These are phyloP conservation scores for Rhynchospora pubera DNA, from an alignment of 176 grass and related monocot genomes.

Conservation along the genomic window DNA sequence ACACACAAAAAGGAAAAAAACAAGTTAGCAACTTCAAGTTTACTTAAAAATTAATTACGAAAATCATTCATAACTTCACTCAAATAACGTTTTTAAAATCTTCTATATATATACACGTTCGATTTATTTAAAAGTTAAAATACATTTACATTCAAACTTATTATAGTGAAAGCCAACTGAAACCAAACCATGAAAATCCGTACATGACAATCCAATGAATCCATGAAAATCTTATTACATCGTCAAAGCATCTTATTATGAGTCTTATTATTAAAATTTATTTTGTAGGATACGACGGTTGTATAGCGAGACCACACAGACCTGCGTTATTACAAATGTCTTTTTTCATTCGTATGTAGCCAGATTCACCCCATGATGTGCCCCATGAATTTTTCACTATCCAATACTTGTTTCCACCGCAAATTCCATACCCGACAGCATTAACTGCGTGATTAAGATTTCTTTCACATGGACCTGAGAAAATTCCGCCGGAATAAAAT, in stretches of 20 bases:
- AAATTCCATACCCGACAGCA: conserved; percentile 47
- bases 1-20: too few species aligned
- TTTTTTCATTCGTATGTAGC: conserved; percentile 44
- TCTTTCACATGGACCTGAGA: conserved; percentile 37
- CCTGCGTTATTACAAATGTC: conserved; percentile 12
- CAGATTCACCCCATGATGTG: conserved; percentile 42
- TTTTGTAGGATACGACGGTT: conserved; percentile 35
- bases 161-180: too few species aligned
- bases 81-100: too few species aligned
- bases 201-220: too few species aligned
- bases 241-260: not conserved
- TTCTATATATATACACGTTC: too few species aligned
- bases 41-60: too few species aligned
- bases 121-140: too few species aligned
- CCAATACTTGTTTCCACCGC: conserved; percentile 34
- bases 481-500: conserved; percentile 56
- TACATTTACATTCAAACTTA: too few species aligned
- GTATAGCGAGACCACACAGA: conserved; percentile 46
- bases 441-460: conserved; percentile 51
- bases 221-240: not conserved
- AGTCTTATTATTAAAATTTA: not conserved
- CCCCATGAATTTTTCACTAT: conserved; percentile 73
- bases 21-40: too few species aligned
- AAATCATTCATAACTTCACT: too few species aligned
- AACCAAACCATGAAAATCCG: too few species aligned